Conservation (phyloP, 805 yeast genomes). For the Ogataea trehalophila region DNA sequence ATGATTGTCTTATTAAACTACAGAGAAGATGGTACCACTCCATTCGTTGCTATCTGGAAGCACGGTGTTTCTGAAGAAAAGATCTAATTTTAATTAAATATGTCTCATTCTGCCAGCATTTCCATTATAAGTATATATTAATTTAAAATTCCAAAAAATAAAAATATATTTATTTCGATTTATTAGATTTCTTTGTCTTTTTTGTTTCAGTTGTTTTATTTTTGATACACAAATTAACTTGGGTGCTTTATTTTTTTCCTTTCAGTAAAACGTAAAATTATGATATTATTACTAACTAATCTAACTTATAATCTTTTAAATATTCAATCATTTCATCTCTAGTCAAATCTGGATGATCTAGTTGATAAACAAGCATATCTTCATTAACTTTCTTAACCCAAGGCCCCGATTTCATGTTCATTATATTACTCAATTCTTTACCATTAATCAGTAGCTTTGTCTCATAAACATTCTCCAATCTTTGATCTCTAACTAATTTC, state of each 20-base stretch:
- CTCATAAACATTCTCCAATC: conserved; percentile 39
- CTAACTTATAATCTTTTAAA: conserved; percentile 13
- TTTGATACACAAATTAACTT: too few species aligned
- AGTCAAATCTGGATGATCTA: conserved; percentile 59
- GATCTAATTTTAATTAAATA: conserved; percentile 51
- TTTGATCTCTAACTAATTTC: conserved; percentile 27
- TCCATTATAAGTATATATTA: neutral
- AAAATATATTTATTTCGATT: neutral
- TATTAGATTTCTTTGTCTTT: neutral
- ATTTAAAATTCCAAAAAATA: neutral
- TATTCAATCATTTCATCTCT: conserved; percentile 52
- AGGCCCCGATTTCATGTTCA: conserved; percentile 72
- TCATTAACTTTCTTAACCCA: conserved; percentile 67
- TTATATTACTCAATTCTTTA: conserved; percentile 48
- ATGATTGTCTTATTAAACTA: conserved; percentile 97
- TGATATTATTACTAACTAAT: too few species aligned
- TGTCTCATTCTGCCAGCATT: too few species aligned
- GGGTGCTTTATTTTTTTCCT: too few species aligned
- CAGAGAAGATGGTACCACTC: conserved; percentile 99
- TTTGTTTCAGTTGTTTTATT: too few species aligned
- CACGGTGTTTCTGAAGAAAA: conserved; percentile 91
- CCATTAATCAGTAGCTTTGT: conserved; percentile 75
- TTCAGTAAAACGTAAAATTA: too few species aligned
- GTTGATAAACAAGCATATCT: conserved; percentile 65
- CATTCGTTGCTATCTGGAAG: conserved; percentile 97